A percentile compares a stretch with the other conserved stretches of the same genome.
phyloP scores from a whole-genome alignment of 371 early-diverging fungal genomes.

The Apophysomyces trapeziformis region DNA sequence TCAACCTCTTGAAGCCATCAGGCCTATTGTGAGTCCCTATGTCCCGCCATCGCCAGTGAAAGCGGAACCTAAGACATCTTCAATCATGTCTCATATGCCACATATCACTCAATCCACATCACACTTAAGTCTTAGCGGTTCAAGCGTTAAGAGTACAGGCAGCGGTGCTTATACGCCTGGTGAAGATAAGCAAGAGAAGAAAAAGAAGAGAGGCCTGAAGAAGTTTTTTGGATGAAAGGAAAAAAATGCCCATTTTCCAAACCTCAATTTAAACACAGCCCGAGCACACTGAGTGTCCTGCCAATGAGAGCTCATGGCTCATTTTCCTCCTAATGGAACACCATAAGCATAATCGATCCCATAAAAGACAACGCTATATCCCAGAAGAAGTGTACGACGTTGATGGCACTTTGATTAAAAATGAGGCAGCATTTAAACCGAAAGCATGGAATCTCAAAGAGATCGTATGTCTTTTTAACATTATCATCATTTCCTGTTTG shows the following conservation, averaged over 20 bases:
- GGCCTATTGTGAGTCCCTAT: slow-evolving; percentile 43
- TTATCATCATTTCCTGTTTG: not conserved
- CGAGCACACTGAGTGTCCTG: too few species aligned
- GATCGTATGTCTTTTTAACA: slow-evolving; percentile 33
- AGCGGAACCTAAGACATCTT: slow-evolving; percentile 18
- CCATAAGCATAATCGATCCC: slow-evolving; percentile 8
- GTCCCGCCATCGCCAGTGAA: slow-evolving; percentile 38
- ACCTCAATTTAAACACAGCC: too few species aligned
- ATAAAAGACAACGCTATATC: slow-evolving; percentile 29
- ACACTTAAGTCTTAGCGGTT: slow-evolving; percentile 1
- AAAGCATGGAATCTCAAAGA: slow-evolving; percentile 47
- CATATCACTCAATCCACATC: slow-evolving; percentile 10
- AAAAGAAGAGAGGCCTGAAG: slow-evolving; percentile 51
- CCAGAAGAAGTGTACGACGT: slow-evolving; percentile 48
- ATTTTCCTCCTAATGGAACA: not conserved
- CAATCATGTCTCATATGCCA: slow-evolving; percentile 26
- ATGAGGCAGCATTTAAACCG: slow-evolving; percentile 31
- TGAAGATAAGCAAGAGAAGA: slow-evolving; percentile 40
- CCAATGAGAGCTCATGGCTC: too few species aligned
- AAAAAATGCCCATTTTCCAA: not conserved
- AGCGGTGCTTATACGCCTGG: slow-evolving; percentile 6
- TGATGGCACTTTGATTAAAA: slow-evolving; percentile 41
- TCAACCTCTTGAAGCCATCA: slow-evolving; percentile 34
- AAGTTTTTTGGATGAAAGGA: slow-evolving; percentile 34
- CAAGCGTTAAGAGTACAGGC: slow-evolving; percentile 1